Base-by-base conservation (phyloP, 2,329 filamentous ascomycete species). In the Xylaria sp. region DNA sequence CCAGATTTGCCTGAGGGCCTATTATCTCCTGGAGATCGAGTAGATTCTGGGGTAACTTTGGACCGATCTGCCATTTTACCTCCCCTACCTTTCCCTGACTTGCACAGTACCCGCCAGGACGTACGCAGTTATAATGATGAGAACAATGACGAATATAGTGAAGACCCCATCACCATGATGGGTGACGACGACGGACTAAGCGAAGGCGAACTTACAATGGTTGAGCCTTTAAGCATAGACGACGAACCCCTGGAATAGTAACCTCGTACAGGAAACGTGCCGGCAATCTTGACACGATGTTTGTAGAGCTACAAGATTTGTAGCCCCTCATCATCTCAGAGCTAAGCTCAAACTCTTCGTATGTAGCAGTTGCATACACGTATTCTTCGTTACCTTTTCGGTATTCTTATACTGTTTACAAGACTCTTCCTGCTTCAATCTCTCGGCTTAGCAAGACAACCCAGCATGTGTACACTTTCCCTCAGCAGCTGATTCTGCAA, bases 121-220 rank as follows among this genome's bases (percentile, higher is more conserved):
- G 7, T 6, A 20, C 25, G 63, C 25, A 42, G 53, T 31, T 31
- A 58, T 3, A 51, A 66, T 45, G 69, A 67, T 42, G 79, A 80
- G 7, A 77, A 81, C 31, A 69, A 64, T 10, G 80, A 78, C 17
- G 78, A 78, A 38, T 79, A 78, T 53, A 70, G 69, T 1, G 47
- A 54, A n/a, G 75, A 73, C 4, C 62, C 63, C 11, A 82, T 82
- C 38, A 72, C 67, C 27, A 80, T 82, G 81, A 73, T 79, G 25
- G 75, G 78, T 47, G 76, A 82, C 42, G 79, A 79, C 13, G 79
- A 79, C 13, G 75, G 65, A 6, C 22, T 65, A 1, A 65, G 72
- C 10, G 77, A 79, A 42, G 76, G 72, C 20, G 72, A 74, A 33
- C 69, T 76, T 50, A 73, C 72, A 17, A 73, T 73, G 51, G 69